Percentiles rank a stretch among this genome's conserved stretches.
Evolutionary conservation across 2,329 filamentous ascomycete species (phyloP).

Genomic region (Scedosporium boydii): DNA sequence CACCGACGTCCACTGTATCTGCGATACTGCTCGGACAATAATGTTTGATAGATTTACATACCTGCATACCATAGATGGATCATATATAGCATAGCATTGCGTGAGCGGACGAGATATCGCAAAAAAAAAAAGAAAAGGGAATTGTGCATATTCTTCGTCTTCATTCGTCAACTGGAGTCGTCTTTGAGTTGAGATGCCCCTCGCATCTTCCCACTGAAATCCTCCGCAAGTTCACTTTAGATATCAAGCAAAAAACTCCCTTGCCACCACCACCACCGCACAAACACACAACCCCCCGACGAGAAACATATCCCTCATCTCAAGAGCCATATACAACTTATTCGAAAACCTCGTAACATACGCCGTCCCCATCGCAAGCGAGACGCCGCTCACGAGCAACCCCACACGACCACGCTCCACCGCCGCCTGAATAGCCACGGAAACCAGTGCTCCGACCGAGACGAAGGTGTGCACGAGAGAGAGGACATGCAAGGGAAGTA

Average conservation of each 20-base stretch:
- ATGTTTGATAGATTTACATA: not conserved
- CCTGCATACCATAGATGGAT: not conserved
- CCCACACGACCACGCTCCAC: not conserved
- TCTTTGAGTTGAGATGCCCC: too few species aligned
- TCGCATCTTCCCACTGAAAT: too few species aligned
- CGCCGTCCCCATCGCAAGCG: not conserved
- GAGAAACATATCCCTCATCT: not conserved
- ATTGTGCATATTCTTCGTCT: too few species aligned
- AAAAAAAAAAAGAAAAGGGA: too few species aligned
- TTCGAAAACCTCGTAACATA: conserved; percentile 1
- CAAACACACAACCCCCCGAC: not conserved
- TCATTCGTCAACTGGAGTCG: too few species aligned
- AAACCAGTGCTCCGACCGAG: not conserved
- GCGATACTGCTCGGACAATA: too few species aligned
- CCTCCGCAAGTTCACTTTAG: too few species aligned
- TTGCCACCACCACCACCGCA: not conserved
- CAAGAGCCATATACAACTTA: not conserved
- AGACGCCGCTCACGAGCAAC: not conserved
- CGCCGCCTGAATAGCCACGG: not conserved
- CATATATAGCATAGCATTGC: not conserved
- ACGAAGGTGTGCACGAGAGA: not conserved
- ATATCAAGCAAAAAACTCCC: not conserved
- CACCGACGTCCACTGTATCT: too few species aligned
- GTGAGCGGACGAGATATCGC: too few species aligned
- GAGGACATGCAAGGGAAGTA: not conserved